Evolutionary conservation across 2,329 filamentous ascomycete species (phyloP).

Genomic region (Calonectria pseudoreteaudii): DNA sequence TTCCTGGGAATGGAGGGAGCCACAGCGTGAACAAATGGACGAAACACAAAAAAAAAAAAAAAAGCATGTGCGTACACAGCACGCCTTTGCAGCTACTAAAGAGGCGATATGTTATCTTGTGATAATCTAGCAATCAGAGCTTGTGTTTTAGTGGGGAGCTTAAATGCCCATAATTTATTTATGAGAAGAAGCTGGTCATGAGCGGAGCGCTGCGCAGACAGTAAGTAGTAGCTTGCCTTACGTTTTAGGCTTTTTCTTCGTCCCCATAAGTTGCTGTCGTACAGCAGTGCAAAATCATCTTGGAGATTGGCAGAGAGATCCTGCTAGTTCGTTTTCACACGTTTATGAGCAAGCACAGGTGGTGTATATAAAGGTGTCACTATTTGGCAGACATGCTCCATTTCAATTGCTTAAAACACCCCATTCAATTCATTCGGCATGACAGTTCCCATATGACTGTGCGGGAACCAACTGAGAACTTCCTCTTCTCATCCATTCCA

Average conservation of each 20-base stretch:
- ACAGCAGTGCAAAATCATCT: background rate
- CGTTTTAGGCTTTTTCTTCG: background rate
- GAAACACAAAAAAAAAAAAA: background rate
- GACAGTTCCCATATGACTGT: background rate
- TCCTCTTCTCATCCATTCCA: conserved; percentile 17
- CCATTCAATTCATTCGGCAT: conserved; percentile 17
- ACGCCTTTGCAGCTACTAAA: background rate
- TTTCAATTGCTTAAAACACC: conserved; percentile 5
- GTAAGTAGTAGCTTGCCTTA: background rate
- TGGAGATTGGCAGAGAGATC: background rate
- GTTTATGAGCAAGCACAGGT: background rate
- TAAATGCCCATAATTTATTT: background rate
- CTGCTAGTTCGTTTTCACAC: background rate
- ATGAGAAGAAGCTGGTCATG: background rate
- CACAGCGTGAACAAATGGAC: background rate
- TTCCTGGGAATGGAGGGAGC: background rate
- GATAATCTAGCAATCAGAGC: background rate
- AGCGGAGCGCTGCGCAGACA: background rate
- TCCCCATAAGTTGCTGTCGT: background rate
- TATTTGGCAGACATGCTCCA: background rate
- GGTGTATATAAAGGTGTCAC: background rate
- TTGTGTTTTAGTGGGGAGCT: background rate
- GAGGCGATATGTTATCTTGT: background rate
- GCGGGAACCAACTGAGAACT: background rate
- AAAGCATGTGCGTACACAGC: conserved; percentile 8